A percentile compares a stretch with the other conserved stretches of the same genome.
Evolutionary conservation across 495 filamentous ascomycete species (phyloP).

Genomic region (Penicillium macrosclerotiorum): DNA sequence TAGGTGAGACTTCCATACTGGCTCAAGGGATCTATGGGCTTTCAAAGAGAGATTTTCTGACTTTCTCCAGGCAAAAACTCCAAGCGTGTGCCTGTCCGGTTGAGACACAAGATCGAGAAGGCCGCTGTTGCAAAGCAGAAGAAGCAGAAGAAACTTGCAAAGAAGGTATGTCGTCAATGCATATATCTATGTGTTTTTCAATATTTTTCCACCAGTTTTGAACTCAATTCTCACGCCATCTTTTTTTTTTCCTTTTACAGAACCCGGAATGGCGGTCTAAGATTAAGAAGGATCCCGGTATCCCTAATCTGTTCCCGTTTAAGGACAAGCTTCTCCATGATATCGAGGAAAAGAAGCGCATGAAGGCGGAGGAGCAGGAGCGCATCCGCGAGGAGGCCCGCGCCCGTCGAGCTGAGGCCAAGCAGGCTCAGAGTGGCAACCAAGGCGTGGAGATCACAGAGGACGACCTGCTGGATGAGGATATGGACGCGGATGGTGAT

Average conservation of each 20-base stretch:
- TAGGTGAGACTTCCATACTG: constrained; percentile 38
- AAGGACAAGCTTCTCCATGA: constrained; percentile 93
- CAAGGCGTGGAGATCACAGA: constrained; percentile 46
- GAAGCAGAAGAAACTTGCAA: constrained; percentile 82
- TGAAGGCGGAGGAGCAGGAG: constrained; percentile 76
- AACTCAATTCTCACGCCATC: constrained; percentile 6
- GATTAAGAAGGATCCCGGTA: constrained; percentile 94
- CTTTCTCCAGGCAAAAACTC: constrained; percentile 75
- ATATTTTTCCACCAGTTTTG: neutral
- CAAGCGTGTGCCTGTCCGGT: constrained; percentile 82
- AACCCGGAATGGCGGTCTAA: constrained; percentile 93
- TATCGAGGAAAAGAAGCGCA: constrained; percentile 81
- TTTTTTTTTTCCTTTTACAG: constrained; percentile 38
- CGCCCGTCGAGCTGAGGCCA: constrained; percentile 51
- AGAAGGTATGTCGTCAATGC: constrained; percentile 54
- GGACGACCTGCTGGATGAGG: constrained; percentile 50
- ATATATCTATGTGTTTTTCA: neutral
- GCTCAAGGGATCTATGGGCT: neutral
- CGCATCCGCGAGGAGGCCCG: constrained; percentile 70
- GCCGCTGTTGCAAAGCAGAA: constrained; percentile 85
- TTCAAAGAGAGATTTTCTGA: constrained; percentile 9
- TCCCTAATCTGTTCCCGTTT: constrained; percentile 96
- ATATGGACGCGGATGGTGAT: constrained; percentile 53
- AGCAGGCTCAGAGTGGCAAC: constrained; percentile 32
- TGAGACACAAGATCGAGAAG: constrained; percentile 96